phyloP scores from a whole-genome alignment of 1,139 yeast species.

The Geotrichum candidum region DNA sequence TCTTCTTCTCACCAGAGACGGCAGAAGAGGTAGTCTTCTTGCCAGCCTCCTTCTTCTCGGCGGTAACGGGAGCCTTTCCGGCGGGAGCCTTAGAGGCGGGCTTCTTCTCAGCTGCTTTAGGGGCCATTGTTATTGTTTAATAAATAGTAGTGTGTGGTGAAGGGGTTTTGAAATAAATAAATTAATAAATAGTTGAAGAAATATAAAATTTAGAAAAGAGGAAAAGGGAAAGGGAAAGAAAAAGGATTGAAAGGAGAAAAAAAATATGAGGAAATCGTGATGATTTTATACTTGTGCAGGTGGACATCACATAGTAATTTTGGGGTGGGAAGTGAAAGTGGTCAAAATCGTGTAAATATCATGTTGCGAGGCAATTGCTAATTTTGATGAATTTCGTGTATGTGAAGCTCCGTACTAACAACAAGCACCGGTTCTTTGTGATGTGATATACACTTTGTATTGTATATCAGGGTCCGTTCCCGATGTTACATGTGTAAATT shows the following conservation, averaged over 20 bases:
- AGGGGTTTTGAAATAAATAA: slow-evolving; percentile 3
- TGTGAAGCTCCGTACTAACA: neutral
- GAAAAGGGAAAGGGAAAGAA: neutral
- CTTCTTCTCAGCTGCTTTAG: slow-evolving; percentile 86
- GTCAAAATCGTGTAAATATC: neutral
- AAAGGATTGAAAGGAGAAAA: slow-evolving; percentile 23
- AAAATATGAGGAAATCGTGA: slow-evolving; percentile 18
- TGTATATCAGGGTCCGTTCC: slow-evolving; percentile 12
- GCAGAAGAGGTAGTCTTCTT: slow-evolving; percentile 79
- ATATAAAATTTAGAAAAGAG: neutral
- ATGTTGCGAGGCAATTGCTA: neutral
- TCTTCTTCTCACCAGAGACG: slow-evolving; percentile 69
- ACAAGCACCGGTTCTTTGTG: neutral
- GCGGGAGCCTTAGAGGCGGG: slow-evolving; percentile 62
- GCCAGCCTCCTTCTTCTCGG: slow-evolving; percentile 87
- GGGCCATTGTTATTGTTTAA: slow-evolving; percentile 56
- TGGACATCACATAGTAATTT: neutral
- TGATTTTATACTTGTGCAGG: slow-evolving; percentile 4
- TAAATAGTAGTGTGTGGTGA: slow-evolving; percentile 14
- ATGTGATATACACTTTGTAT: slow-evolving; percentile 3
- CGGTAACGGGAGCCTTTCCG: slow-evolving; percentile 85
- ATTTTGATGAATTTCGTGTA: neutral
- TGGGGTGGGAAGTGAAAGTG: slow-evolving; percentile 4
- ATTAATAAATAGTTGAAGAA: slow-evolving; percentile 2
- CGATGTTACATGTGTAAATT: slow-evolving; percentile 14